These are phyloP conservation scores for Xylariaceae sp. DNA, from an alignment of 2,329 filamentous ascomycete species.

Conservation along the genomic window DNA sequence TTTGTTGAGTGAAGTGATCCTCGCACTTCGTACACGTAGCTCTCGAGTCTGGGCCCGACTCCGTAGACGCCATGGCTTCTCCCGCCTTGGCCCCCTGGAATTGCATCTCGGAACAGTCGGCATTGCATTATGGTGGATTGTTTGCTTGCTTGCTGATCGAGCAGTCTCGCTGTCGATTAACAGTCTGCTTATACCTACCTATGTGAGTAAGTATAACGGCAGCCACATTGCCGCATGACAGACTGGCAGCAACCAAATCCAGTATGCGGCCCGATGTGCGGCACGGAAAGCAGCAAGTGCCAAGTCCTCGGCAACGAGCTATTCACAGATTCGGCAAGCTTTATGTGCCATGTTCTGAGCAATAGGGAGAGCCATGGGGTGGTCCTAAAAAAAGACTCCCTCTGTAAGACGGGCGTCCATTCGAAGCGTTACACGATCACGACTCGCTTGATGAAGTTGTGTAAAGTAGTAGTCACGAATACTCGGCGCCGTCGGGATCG, in stretches of 20 bases:
- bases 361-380: neutral
- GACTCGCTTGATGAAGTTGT: neutral
- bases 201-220: neutral
- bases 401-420: neutral
- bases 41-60: neutral
- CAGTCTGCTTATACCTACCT: neutral
- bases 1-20: neutral
- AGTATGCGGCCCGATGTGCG: conserved; percentile 13
- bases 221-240: conserved; percentile 4
- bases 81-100: neutral
- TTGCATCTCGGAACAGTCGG: neutral
- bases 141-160: neutral
- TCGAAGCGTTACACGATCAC: neutral
- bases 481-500: neutral
- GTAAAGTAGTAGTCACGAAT: too few species aligned
- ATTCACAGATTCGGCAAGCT: neutral
- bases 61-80: neutral
- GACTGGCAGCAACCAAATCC: neutral
- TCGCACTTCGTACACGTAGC: neutral
- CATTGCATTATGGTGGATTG: neutral
- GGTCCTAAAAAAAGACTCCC: neutral
- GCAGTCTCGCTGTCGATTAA: neutral
- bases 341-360: neutral
- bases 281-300: conserved; percentile 8
- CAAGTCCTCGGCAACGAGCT: conserved; percentile 4